Evolutionary conservation across 306 rosid genomes (phyloP).

Genomic region (Prunus mira): DNA sequence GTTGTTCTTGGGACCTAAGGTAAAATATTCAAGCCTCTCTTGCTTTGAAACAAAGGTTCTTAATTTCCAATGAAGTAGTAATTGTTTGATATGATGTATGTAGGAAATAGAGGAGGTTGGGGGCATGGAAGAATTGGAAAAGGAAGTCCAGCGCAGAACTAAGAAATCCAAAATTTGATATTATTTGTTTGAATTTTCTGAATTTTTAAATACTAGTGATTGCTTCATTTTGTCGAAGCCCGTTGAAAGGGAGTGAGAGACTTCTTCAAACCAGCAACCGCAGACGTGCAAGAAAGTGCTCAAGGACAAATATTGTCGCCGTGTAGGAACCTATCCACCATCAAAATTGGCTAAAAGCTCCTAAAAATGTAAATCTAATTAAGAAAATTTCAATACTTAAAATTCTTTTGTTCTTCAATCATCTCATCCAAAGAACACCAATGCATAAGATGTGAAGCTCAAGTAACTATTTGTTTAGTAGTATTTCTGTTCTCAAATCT

Average conservation of each 20-base stretch:
- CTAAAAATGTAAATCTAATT: too few relatives aligned
- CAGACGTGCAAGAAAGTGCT: slow-evolving; percentile 10
- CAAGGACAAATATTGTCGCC: background rate
- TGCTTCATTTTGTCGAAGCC: background rate
- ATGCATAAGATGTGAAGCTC: too few relatives aligned
- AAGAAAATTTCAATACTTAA: too few relatives aligned
- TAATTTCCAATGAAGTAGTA: background rate
- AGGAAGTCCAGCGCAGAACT: slow-evolving; percentile 48
- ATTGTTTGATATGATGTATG: slow-evolving; percentile 25
- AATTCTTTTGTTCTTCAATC: too few relatives aligned
- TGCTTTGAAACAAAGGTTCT: background rate
- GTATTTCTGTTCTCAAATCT: too few relatives aligned
- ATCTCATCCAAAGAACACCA: too few relatives aligned
- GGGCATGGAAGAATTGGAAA: slow-evolving; percentile 63
- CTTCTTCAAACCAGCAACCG: background rate
- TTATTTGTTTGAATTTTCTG: background rate
- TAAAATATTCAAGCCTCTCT: background rate
- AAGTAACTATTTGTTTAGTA: too few relatives aligned
- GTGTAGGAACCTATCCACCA: too few relatives aligned
- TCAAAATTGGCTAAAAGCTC: too few relatives aligned
- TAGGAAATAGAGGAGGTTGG: slow-evolving; percentile 81
- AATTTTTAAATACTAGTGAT: background rate
- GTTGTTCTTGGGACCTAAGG: slow-evolving; percentile 86
- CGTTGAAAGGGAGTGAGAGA: background rate
- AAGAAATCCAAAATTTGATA: slow-evolving; percentile 12